Percentiles rank a stretch among this genome's conserved stretches.
Evolutionary conservation across 768 basidiomycete genomes (phyloP).

Genomic region (Russula brevipes): DNA sequence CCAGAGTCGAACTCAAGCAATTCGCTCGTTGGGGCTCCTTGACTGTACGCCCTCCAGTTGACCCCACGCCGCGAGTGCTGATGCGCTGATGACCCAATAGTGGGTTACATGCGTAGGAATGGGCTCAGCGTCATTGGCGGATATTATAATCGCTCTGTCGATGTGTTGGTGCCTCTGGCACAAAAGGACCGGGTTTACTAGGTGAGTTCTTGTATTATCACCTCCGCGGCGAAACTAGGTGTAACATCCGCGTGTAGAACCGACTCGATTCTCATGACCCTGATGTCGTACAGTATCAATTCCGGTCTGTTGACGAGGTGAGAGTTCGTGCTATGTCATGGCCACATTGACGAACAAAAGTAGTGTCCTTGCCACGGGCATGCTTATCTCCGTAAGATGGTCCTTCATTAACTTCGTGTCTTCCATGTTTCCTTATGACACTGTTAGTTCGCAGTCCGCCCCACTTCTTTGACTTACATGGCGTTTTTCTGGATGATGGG

Average conservation of each 20-base stretch:
- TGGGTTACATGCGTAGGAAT: constrained; percentile 47
- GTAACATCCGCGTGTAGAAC: constrained; percentile 23
- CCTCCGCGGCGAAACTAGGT: not conserved
- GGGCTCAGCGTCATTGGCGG: constrained; percentile 44
- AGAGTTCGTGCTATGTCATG: not conserved
- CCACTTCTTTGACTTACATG: constrained; percentile 44
- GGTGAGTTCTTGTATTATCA: constrained; percentile 29
- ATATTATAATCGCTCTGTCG: constrained; percentile 44
- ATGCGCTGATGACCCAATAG: constrained; percentile 25
- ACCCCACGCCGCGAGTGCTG: not conserved
- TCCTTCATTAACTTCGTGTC: not conserved
- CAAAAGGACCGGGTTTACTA: constrained; percentile 43
- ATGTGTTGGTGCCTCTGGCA: constrained; percentile 47
- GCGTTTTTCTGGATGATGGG: constrained; percentile 49
- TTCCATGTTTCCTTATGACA: not conserved
- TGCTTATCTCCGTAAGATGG: constrained; percentile 21
- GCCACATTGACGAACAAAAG: not conserved
- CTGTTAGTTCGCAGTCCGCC: constrained; percentile 32
- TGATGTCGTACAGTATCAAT: constrained; percentile 30
- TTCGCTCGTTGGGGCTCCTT: constrained; percentile 34
- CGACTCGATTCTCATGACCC: constrained; percentile 27
- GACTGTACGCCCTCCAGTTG: constrained; percentile 28
- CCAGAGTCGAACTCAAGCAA: constrained; percentile 30
- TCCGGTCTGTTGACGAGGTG: constrained; percentile 29
- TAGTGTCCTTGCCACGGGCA: constrained; percentile 25